Conservation (phyloP, 768 basidiomycete genomes). For the Russula griseocarnosa region DNA sequence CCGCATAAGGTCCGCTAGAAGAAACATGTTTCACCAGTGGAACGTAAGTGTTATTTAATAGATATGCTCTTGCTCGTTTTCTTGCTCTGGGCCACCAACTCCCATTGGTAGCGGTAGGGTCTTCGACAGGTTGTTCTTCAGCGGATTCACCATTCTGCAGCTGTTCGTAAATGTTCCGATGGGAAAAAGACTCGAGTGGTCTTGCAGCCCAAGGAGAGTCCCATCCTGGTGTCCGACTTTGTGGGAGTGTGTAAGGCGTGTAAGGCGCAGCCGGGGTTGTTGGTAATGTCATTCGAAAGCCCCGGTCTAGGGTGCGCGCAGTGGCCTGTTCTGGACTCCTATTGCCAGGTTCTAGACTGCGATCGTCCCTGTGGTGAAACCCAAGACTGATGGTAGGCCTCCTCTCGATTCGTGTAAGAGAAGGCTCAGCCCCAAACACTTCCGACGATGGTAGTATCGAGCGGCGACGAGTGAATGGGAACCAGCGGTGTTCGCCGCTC, state of each 20-base stretch:
- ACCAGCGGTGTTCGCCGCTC: constrained; percentile 51
- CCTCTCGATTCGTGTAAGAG: constrained; percentile 12
- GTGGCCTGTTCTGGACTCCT: constrained; percentile 29
- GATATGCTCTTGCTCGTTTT: constrained; percentile 59
- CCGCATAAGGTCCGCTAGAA: not conserved
- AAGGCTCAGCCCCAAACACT: not conserved
- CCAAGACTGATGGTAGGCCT: constrained; percentile 1
- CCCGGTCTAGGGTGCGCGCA: constrained; percentile 23
- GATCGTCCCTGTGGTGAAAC: constrained; percentile 6
- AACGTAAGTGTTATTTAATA: constrained; percentile 71
- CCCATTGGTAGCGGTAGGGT: constrained; percentile 17
- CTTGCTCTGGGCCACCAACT: constrained; percentile 35
- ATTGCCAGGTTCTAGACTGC: constrained; percentile 23
- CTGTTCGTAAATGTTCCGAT: constrained; percentile 14
- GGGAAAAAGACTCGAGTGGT: constrained; percentile 31
- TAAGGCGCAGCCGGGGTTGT: constrained; percentile 38
- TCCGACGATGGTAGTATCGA: constrained; percentile 12
- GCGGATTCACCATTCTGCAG: constrained; percentile 16
- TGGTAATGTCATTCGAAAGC: constrained; percentile 36
- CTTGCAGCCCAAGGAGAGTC: constrained; percentile 62
- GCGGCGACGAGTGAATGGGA: constrained; percentile 65
- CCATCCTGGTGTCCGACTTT: constrained; percentile 60
- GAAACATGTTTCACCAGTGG: constrained; percentile 55
- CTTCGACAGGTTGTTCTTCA: constrained; percentile 15
- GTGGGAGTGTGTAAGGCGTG: constrained; percentile 48